Evolutionary conservation across 1,139 yeast species (phyloP), one percentile per base, ranked within the genome.

Genomic region (Yamadazyma songkhlaensis): DNA sequence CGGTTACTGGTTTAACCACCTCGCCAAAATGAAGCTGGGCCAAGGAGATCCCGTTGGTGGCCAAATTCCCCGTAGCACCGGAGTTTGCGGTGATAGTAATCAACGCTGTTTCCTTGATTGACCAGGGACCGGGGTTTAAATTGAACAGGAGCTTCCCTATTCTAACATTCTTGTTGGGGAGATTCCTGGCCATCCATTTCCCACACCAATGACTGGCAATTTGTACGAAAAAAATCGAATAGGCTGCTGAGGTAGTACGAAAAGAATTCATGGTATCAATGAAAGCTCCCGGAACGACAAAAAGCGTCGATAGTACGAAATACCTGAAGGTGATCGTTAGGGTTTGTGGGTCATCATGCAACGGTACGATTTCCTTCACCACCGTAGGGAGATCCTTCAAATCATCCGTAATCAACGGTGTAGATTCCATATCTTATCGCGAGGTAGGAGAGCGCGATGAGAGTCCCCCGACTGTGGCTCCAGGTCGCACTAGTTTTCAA

Each of bases 41-140:
- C 33, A 71, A 47, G 0, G 75, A 64, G 8, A 70, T 47, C 1
- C 72, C 64, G 27, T 56, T 57, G 2, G 74, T 68, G 9, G 72
- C 76, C 39, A 62, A 56, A 38, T 67, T 69, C 3, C 74, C 75
- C 0, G 75, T 70, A 7, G 76, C 75, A 10, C 75, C 69, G 37
- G 69, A 62, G 25, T 66, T 67, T 1, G 75, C 75, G 1, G 75
- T 66, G 17, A 71, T 56, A 2, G 76, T 68, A 9, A 69, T 60
- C 51, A 68, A 46, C 0, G 70, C 72, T 0, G 73, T 60, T 46
- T 72, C 77, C 37, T 69, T 68, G 23, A 70, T 62, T 2, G 72
- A 55, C 74, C 74, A 71, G 1, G 76, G 76, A 1, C 74, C 72
- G 0, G 76, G 75, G 39, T 70, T 70, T 29, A 68, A 45, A 35